A percentile compares a stretch with the other conserved stretches of the same genome.
Evolutionary conservation across 805 yeast genomes (phyloP).

Genomic region (Geotrichum ghanense): DNA sequence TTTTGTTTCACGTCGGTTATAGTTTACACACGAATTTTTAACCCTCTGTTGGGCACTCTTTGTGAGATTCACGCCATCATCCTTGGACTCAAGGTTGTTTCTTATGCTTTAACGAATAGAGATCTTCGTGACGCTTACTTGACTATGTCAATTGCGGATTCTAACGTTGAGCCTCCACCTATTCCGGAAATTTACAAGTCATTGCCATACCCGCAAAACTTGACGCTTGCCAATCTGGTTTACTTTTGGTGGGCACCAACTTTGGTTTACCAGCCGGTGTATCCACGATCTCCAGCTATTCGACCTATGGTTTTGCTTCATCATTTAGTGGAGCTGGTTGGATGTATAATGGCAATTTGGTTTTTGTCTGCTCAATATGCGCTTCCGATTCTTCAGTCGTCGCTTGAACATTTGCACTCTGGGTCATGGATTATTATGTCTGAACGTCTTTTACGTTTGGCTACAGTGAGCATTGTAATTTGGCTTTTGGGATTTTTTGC

Average conservation of each 20-base stretch:
- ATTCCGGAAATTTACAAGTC: slow-evolving; percentile 26
- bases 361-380: slow-evolving; percentile 32
- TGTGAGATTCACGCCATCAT: slow-evolving; percentile 32
- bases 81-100: slow-evolving; percentile 30
- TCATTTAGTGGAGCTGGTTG: slow-evolving; percentile 27
- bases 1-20: slow-evolving; percentile 22
- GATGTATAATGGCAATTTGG: slow-evolving; percentile 25
- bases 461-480: slow-evolving; percentile 30
- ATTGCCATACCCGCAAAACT: slow-evolving; percentile 30
- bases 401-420: slow-evolving; percentile 21
- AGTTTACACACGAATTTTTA: slow-evolving; percentile 26
- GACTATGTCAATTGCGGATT: slow-evolving; percentile 4
- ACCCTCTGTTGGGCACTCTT: slow-evolving; percentile 34
- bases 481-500: slow-evolving; percentile 35
- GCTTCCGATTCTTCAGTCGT: slow-evolving; percentile 31
- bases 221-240: slow-evolving; percentile 26
- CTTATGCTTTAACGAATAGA: slow-evolving; percentile 34
- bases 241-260: slow-evolving; percentile 38
- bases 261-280: slow-evolving; percentile 37
- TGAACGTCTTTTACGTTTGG: slow-evolving; percentile 29
- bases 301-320: slow-evolving; percentile 25
- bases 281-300: slow-evolving; percentile 28
- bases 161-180: slow-evolving; percentile 12
- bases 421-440: slow-evolving; percentile 18
- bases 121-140: slow-evolving; percentile 30